phyloP scores from a whole-genome alignment of 1,284 basidiomycete species.

The Trametes versicolor region DNA sequence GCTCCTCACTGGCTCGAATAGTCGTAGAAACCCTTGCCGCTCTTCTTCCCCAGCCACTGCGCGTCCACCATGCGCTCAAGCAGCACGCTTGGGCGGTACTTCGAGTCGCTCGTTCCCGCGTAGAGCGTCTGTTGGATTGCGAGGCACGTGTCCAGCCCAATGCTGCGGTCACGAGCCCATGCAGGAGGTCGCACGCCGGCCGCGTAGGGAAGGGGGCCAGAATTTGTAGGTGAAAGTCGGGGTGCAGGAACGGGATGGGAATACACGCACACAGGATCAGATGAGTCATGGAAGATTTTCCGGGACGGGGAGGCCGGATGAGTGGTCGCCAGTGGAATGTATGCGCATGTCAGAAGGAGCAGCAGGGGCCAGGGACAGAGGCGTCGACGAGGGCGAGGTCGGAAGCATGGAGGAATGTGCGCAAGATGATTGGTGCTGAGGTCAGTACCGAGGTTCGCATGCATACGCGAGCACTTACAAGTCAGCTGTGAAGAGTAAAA shows the following conservation, averaged over 20 bases:
- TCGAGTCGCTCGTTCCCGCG: constrained; percentile 92
- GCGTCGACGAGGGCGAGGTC: constrained; percentile 8
- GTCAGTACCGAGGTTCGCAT: constrained; percentile 23
- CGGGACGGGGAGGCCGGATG: constrained; percentile 9
- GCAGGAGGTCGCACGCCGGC: constrained; percentile 14
- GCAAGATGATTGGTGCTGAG: constrained; percentile 20
- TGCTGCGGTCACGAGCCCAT: constrained; percentile 56
- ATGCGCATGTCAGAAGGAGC: neutral
- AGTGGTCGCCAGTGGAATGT: constrained; percentile 13
- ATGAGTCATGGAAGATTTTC: constrained; percentile 6
- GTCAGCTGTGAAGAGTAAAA: constrained; percentile 61
- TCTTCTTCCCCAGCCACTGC: constrained; percentile 94
- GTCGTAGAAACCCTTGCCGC: constrained; percentile 90
- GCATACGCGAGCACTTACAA: constrained; percentile 63
- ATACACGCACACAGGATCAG: constrained; percentile 25
- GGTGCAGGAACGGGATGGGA: constrained; percentile 15
- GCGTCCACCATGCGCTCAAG: constrained; percentile 97
- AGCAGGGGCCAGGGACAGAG: neutral
- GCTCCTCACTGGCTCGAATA: constrained; percentile 49
- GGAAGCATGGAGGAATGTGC: constrained; percentile 10
- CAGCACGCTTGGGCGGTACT: constrained; percentile 93
- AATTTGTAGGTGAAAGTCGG: constrained; percentile 5
- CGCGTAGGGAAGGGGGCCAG: neutral
- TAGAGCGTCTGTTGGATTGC: constrained; percentile 92
- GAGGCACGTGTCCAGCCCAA: constrained; percentile 92